Percentiles rank a stretch among this genome's conserved stretches.
Evolutionary conservation across 2,329 filamentous ascomycete genomes (phyloP).

Genomic region (Myriosclerotinia curreyana): DNA sequence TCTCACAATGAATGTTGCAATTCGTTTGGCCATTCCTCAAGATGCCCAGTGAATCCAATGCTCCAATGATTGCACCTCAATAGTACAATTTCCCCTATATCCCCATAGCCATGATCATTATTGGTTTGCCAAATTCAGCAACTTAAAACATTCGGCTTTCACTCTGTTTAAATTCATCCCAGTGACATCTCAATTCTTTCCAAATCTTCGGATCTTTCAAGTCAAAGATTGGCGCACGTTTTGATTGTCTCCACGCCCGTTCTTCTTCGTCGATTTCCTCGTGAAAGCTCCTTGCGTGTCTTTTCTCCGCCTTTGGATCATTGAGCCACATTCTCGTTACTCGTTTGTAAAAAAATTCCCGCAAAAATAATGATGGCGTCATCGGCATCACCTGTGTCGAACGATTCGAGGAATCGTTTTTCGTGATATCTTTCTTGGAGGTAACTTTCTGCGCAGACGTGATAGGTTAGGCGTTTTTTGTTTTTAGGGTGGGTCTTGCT

Average conservation of each 20-base stretch:
- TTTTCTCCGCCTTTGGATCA: background rate
- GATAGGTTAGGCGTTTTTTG: background rate
- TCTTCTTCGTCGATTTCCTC: background rate
- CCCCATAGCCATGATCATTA: too few species aligned
- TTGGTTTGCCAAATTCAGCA: background rate
- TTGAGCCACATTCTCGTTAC: background rate
- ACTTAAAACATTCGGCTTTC: too few species aligned
- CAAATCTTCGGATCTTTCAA: background rate
- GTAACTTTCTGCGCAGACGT: background rate
- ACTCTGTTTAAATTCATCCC: too few species aligned
- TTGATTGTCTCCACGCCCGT: background rate
- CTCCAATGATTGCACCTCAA: too few species aligned
- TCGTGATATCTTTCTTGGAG: background rate
- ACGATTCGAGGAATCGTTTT: background rate
- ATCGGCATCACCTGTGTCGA: background rate
- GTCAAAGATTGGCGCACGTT: background rate
- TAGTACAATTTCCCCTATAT: too few species aligned
- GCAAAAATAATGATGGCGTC: too few species aligned
- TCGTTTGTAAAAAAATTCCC: background rate
- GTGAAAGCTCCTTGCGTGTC: background rate
- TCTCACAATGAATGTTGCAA: too few species aligned
- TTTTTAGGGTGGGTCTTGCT: background rate
- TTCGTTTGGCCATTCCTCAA: too few species aligned
- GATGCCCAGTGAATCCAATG: too few species aligned
- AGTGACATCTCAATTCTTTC: background rate